Percentiles rank a stretch among this genome's conserved stretches.
phyloP scores from a whole-genome alignment of 495 filamentous ascomycete species.

The Cercophora samala region DNA sequence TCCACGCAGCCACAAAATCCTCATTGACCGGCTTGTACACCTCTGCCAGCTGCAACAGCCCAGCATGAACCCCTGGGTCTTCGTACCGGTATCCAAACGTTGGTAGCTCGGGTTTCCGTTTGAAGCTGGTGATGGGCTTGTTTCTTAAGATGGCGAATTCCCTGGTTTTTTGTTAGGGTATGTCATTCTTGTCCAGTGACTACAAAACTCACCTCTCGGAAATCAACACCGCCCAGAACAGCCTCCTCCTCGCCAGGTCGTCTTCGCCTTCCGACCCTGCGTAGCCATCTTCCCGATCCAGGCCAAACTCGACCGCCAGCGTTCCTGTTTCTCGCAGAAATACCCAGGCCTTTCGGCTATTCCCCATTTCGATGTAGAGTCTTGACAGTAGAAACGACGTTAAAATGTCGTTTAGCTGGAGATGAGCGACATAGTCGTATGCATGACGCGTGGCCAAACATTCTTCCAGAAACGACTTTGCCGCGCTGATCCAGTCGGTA shows the following conservation, averaged over 20 bases:
- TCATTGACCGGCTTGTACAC: neutral
- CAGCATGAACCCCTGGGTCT: neutral
- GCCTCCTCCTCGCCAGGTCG: slow-evolving; percentile 29
- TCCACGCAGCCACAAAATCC: neutral
- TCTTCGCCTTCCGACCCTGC: neutral
- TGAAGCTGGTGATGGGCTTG: slow-evolving; percentile 51
- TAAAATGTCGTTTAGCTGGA: slow-evolving; percentile 31
- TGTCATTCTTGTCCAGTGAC: neutral
- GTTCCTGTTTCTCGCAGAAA: slow-evolving; percentile 62
- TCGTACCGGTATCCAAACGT: slow-evolving; percentile 16
- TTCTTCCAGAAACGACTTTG: slow-evolving; percentile 37
- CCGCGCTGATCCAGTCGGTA: slow-evolving; percentile 16
- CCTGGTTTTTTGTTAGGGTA: slow-evolving; percentile 12
- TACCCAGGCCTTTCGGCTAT: slow-evolving; percentile 49
- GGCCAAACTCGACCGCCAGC: slow-evolving; percentile 55
- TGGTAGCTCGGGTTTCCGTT: slow-evolving; percentile 44
- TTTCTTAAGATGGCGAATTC: slow-evolving; percentile 46
- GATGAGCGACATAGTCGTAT: slow-evolving; percentile 37
- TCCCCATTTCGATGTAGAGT: slow-evolving; percentile 37
- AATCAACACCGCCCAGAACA: slow-evolving; percentile 65
- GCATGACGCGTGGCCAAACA: slow-evolving; percentile 30
- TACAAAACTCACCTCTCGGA: slow-evolving; percentile 48
- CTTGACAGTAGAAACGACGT: slow-evolving; percentile 37
- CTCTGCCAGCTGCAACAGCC: slow-evolving; percentile 42
- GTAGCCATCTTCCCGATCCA: slow-evolving; percentile 46